A percentile compares a stretch with the other conserved stretches of the same genome.
Conservation (phyloP, 192 early-diverging fungal species). For the Linnemannia elongata region DNA sequence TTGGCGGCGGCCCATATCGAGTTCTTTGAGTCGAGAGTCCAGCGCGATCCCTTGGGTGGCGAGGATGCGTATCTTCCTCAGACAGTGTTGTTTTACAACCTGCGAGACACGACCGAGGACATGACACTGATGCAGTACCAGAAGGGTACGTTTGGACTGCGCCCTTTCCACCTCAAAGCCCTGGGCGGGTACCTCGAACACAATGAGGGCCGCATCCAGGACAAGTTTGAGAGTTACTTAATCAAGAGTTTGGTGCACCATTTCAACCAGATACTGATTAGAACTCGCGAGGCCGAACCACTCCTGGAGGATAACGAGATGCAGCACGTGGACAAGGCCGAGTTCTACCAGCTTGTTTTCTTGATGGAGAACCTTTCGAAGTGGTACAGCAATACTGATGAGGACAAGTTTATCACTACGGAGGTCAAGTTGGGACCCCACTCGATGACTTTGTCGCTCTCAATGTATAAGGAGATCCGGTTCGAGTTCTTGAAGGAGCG, state of each 20-base stretch:
- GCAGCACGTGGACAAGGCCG: background rate
- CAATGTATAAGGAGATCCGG: background rate
- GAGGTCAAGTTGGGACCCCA: background rate
- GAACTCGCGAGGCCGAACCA: too few species aligned
- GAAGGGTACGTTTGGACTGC: background rate
- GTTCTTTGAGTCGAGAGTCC: background rate
- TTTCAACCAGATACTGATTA: background rate
- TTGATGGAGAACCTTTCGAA: background rate
- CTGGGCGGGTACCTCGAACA: background rate
- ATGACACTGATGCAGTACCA: background rate
- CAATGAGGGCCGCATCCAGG: background rate
- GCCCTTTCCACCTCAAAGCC: background rate
- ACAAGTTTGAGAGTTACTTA: background rate
- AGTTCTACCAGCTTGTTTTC: background rate
- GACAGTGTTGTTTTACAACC: slow-evolving; percentile 1
- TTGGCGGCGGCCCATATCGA: background rate
- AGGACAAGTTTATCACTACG: background rate
- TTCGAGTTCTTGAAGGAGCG: background rate
- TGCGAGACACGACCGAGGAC: background rate
- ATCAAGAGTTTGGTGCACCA: background rate
- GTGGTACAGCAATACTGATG: background rate
- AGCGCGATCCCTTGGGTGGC: background rate
- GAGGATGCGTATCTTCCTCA: background rate
- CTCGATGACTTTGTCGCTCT: background rate
- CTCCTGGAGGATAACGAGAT: background rate